Evolutionary conservation across 2,329 filamentous ascomycete species (phyloP).

Genomic region (Ustulina deusta): DNA sequence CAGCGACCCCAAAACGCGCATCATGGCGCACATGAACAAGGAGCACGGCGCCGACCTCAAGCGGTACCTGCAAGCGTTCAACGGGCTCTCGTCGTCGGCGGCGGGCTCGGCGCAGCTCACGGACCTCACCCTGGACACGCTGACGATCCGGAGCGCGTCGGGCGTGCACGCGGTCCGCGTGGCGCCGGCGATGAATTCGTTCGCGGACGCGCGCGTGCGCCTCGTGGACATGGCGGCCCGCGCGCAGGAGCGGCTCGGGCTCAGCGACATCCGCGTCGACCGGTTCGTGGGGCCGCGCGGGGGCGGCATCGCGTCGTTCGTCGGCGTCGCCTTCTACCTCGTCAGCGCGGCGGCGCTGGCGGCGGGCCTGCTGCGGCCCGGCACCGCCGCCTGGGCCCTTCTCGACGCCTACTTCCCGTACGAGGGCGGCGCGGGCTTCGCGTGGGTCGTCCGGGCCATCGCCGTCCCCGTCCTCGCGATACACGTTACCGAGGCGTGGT

Average conservation of each 20-base stretch:
- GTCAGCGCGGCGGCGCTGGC: constrained; percentile 60
- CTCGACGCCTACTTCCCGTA: constrained; percentile 65
- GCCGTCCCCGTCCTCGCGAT: constrained; percentile 70
- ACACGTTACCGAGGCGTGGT: constrained; percentile 73
- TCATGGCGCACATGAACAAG: constrained; percentile 87
- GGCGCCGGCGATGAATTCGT: constrained; percentile 75
- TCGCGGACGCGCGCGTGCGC: constrained; percentile 75
- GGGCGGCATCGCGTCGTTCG: constrained; percentile 66
- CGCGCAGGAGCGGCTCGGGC: constrained; percentile 69
- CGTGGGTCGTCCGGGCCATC: constrained; percentile 69
- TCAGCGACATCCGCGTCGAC: constrained; percentile 61
- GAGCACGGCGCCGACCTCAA: constrained; percentile 81
- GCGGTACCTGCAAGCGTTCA: constrained; percentile 82
- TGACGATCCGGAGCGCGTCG: constrained; percentile 69
- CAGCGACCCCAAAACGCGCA: constrained; percentile 67
- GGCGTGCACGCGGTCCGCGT: constrained; percentile 69
- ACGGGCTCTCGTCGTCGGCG: constrained; percentile 65
- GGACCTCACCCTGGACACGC: constrained; percentile 72
- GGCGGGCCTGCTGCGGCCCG: constrained; percentile 64
- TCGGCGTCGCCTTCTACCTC: constrained; percentile 66
- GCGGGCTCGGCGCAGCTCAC: constrained; percentile 66
- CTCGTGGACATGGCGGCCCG: constrained; percentile 77
- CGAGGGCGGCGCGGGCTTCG: constrained; percentile 67
- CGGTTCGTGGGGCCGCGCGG: constrained; percentile 57
- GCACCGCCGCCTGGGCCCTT: constrained; percentile 61